Conservation (phyloP, 495 filamentous ascomycete species). For the Barbatosphaeria neglecta region DNA sequence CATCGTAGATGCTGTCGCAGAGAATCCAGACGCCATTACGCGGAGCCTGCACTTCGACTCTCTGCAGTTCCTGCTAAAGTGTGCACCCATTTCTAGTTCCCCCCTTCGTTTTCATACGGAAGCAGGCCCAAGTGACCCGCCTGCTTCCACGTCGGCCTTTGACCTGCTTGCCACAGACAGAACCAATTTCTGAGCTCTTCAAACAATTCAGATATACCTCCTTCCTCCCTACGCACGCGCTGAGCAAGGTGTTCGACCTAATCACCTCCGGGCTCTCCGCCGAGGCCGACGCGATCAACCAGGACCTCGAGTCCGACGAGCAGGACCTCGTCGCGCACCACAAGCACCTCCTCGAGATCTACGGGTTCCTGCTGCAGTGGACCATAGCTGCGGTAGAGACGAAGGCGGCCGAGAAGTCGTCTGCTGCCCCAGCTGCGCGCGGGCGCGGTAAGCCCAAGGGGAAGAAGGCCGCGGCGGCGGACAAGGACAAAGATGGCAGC, state of each 20-base stretch:
- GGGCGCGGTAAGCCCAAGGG: conserved; percentile 61
- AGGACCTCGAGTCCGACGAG: conserved; percentile 83
- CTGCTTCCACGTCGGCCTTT: conserved; percentile 1
- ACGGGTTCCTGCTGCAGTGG: conserved; percentile 92
- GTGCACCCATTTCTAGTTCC: conserved; percentile 54
- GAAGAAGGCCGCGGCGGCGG: conserved; percentile 50
- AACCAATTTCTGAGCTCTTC: conserved; percentile 52
- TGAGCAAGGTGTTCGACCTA: conserved; percentile 90
- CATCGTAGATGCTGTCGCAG: conserved; percentile 87
- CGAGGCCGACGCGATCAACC: conserved; percentile 74
- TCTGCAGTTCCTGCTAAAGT: conserved; percentile 93
- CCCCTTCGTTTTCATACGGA: conserved; percentile 7
- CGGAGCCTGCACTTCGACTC: conserved; percentile 76
- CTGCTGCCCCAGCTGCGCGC: conserved; percentile 53
- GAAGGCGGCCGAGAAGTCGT: conserved; percentile 82
- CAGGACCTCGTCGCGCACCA: conserved; percentile 76
- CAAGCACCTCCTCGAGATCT: conserved; percentile 85
- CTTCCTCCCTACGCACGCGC: conserved; percentile 61
- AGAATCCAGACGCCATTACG: conserved; percentile 77
- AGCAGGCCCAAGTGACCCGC: background rate
- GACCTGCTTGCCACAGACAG: conserved; percentile 4
- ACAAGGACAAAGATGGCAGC: conserved; percentile 49
- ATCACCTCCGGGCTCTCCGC: conserved; percentile 88
- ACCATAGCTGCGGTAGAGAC: conserved; percentile 83
- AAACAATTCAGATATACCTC: conserved; percentile 66